Percentiles rank a stretch among this genome's conserved stretches.
Conservation (phyloP, 768 basidiomycete species). For the Chalciporus chontae region DNA sequence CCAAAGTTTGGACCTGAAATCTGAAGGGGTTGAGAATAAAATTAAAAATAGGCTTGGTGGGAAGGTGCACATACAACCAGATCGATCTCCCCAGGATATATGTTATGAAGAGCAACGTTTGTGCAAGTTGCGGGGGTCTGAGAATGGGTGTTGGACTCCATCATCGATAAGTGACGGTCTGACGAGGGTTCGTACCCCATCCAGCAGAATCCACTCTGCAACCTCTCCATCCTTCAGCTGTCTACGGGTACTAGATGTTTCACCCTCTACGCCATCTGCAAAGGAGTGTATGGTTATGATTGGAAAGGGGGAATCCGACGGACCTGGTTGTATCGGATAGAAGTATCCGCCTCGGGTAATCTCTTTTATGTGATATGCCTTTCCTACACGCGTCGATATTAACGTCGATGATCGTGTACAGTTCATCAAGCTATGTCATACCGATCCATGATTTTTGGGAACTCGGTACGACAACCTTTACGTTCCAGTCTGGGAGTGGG, state of each 20-base stretch:
- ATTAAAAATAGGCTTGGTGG: background rate
- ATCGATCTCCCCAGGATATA: slow-evolving; percentile 83
- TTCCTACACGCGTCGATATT: slow-evolving; percentile 43
- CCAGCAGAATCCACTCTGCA: slow-evolving; percentile 88
- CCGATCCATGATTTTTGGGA: slow-evolving; percentile 90
- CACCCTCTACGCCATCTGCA: slow-evolving; percentile 59
- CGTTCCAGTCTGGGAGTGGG: slow-evolving; percentile 58
- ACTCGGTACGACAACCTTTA: slow-evolving; percentile 76
- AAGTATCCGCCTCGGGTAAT: slow-evolving; percentile 68
- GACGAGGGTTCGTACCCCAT: slow-evolving; percentile 53
- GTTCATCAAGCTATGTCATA: background rate
- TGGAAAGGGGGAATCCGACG: background rate
- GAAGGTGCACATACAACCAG: slow-evolving; percentile 60
- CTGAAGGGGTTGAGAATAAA: slow-evolving; percentile 32
- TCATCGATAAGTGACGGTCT: slow-evolving; percentile 2
- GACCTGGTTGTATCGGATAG: slow-evolving; percentile 64
- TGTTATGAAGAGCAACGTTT: slow-evolving; percentile 86
- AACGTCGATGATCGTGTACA: background rate
- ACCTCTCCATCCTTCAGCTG: slow-evolving; percentile 73
- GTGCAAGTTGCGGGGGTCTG: slow-evolving; percentile 91
- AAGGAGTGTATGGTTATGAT: background rate
- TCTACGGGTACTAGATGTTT: slow-evolving; percentile 56
- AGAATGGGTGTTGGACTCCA: slow-evolving; percentile 4
- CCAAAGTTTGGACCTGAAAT: slow-evolving; percentile 86
- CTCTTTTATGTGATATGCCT: slow-evolving; percentile 78